Evolutionary conservation across 352 stramenopile species (phyloP).

Genomic region (Globisporangium echinulatum): DNA sequence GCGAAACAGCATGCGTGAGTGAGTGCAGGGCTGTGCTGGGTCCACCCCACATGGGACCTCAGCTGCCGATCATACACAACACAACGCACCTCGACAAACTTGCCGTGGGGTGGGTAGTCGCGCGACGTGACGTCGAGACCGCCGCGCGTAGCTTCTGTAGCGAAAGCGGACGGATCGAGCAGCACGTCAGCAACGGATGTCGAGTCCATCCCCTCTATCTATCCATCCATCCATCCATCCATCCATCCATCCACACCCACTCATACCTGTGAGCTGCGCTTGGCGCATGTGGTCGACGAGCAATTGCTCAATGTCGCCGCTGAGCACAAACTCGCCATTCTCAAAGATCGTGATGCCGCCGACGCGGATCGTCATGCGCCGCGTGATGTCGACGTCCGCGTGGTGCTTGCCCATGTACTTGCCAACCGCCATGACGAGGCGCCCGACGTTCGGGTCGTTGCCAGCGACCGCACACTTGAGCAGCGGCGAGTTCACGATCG

Average conservation of each 20-base stretch:
- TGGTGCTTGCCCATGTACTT: conserved; percentile 96
- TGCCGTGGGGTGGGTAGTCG: conserved; percentile 93
- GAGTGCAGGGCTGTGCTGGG: not conserved
- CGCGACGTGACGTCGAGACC: conserved; percentile 71
- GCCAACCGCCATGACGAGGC: conserved; percentile 94
- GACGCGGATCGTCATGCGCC: conserved; percentile 82
- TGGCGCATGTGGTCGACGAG: conserved; percentile 93
- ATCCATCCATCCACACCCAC: not conserved
- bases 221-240: not conserved
- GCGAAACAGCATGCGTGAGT: no score
- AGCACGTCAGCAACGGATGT: no score
- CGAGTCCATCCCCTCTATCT: not conserved
- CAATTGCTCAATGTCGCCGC: conserved; percentile 89
- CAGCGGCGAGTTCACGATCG: conserved; percentile 93
- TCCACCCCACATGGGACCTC: no score
- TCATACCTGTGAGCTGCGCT: conserved; percentile 76
- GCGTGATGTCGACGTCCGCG: conserved; percentile 69
- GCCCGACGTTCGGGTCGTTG: conserved; percentile 98
- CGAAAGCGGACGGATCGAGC: not conserved
- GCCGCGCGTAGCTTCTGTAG: conserved; percentile 52
- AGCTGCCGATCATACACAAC: not conserved
- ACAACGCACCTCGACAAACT: conserved; percentile 87
- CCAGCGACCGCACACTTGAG: conserved; percentile 98
- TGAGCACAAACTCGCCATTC: conserved; percentile 92
- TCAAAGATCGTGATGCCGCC: conserved; percentile 92